Percentiles rank a stretch among this genome's conserved stretches.
Evolutionary conservation across 345 rosid genomes (phyloP).

Genomic region (Populus ilicifolia): DNA sequence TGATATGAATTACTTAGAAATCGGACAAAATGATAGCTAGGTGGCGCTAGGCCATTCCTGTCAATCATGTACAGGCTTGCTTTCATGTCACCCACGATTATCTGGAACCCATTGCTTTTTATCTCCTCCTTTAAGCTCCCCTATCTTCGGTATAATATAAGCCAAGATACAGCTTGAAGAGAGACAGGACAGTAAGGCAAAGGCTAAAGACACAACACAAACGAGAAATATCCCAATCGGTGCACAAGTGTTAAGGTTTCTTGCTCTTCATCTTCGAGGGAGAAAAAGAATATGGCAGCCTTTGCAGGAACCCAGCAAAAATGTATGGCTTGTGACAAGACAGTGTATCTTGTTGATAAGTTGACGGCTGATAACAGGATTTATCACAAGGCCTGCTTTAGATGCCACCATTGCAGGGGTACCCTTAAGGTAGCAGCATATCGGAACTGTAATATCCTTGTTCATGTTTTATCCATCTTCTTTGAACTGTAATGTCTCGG

Average conservation of each 20-base stretch:
- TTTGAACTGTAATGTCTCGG: not conserved
- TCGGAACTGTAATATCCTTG: too few relatives aligned
- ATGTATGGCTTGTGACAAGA: conserved; percentile 56
- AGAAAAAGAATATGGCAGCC: conserved; percentile 22
- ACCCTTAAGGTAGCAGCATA: conserved; percentile 48
- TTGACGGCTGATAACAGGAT: conserved; percentile 46
- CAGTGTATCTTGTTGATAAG: conserved; percentile 62
- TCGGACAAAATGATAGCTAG: conserved; percentile 27
- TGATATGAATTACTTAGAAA: conserved; percentile 28
- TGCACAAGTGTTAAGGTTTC: not conserved
- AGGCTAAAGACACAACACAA: not conserved
- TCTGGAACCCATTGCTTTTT: conserved; percentile 13
- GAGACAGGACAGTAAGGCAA: too few relatives aligned
- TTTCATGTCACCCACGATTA: conserved; percentile 25
- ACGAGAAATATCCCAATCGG: not conserved
- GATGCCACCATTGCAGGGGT: conserved; percentile 61
- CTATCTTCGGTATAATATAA: not conserved
- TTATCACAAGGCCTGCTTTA: conserved; percentile 58
- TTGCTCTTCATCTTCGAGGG: not conserved
- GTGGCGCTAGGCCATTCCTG: conserved; percentile 8
- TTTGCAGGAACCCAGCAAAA: conserved; percentile 52
- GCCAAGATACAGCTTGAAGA: not conserved
- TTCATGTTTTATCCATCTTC: not conserved
- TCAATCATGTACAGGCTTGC: conserved; percentile 20
- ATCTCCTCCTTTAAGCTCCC: not conserved